Evolutionary conservation across 306 rosid species (phyloP), one percentile per base, ranked within the genome.

Genomic region (Cucurbita moschata): DNA sequence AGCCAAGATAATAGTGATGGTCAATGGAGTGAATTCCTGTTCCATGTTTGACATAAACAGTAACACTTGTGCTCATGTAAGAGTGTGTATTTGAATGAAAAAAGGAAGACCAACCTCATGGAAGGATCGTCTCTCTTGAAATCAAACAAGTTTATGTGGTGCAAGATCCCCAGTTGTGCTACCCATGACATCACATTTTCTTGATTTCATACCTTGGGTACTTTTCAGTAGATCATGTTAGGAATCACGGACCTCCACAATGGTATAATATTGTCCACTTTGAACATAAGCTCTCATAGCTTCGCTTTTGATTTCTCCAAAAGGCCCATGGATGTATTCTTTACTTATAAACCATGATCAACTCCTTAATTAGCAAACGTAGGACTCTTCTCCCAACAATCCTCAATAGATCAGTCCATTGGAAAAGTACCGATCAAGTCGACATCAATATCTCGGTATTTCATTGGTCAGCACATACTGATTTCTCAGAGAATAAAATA

Each of bases 91-190:
- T 49, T 49, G 5, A 69, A 12, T 49, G 44, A 26, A 35, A 68
- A 68, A 72, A 77, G 79, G 77, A 78, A 86, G 96, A 86, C 95
- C 98, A 92, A 89, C 88, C 80, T 88, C 81, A 72, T 85, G 82
- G 50, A 85, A 82, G 80, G 75, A 90, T 90, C 80, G 80, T 92
- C 96, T 71, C 83, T 81, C 80, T 78, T 86, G 78, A 55, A 80
- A 83, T 77, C 79, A 82, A 81, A 75, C 64, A 79, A 79, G 79
- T 83, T 84, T 49, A 74, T 79, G 59, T 19, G 79, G 86, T 80
- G 80, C 84, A 79, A 83, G 82, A 75, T 38, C 86, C 86, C 85
- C 74, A 80, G 76, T 83, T 79, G 66, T 80, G 79, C 82, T 81
- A 78, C 82, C 84, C 76, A 78, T 62, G 78, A 77, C 23, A 63